Base-by-base conservation (phyloP, 1,284 basidiomycete genomes). In the Moesziomyces parantarcticus region DNA sequence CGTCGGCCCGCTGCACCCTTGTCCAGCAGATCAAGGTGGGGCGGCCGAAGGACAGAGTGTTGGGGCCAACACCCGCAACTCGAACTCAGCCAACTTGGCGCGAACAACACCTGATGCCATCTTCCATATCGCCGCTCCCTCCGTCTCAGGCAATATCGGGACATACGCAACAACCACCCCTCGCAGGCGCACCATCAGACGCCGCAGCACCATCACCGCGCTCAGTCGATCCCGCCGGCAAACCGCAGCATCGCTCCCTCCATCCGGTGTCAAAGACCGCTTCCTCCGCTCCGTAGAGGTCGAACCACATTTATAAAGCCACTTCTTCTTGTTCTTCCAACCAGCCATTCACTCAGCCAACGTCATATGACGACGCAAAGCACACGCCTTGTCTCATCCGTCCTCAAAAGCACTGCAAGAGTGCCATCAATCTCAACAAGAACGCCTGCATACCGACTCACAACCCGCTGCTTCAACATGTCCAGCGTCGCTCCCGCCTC, bases 361-460 rank as follows among this genome's bases (percentile, higher is more conserved):
- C 50, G 39, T 21, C 60, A 56, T 22, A 51, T 64, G 61, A 49
- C 55, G 50, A 64, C 61, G 8, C 25, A 23, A 41, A 36, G 13
- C 22, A 14, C 41, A 48, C 50, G 40, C 18, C 40, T 42, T 8
- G 40, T 39, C 9, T 21, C 49, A 13, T 11, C 26, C 4, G n/a
- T 23, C n/a, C 18, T 16, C 39, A 3, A 21, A 32, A 10, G 39
- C 50, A n/a, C 21, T 40, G 21, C 58, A 21, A 20, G 14, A 13
- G 29, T 32, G 16, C 18, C 29, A 39, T 4, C 36, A 39, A 18
- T 2, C 18, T 22, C n/a, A 1, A 14, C 23, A 25, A 20, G 9
- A 16, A 39, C 18, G 10, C 23, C 39, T 14, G 21, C 20, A 25
- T 20, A 6, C 13, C 14, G 22, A 21, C 29, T 21, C 3, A 42